These are phyloP conservation scores for Paraphoma chrysanthemicola DNA, from an alignment of 2,329 filamentous ascomycete species.

Conservation along the genomic window DNA sequence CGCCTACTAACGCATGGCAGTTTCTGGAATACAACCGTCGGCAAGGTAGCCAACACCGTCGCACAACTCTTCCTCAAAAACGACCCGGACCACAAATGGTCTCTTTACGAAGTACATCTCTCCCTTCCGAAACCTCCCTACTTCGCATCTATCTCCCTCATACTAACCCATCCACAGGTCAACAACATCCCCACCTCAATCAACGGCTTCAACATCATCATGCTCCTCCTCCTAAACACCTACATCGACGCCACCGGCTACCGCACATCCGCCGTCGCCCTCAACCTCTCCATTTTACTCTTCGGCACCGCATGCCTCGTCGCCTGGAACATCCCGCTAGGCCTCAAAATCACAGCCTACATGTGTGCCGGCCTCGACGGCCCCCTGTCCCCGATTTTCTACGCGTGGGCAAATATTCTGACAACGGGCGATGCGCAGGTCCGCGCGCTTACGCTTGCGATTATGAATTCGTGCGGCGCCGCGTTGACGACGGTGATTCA, in stretches of 20 bases:
- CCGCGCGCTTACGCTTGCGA: not conserved
- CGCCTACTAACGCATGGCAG: slow-evolving; percentile 19
- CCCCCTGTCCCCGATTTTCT: slow-evolving; percentile 1
- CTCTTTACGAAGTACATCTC: slow-evolving; percentile 51
- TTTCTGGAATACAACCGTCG: slow-evolving; percentile 1
- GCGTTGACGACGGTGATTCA: slow-evolving; percentile 1
- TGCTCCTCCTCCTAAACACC: slow-evolving; percentile 23
- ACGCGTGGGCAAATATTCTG: slow-evolving; percentile 2
- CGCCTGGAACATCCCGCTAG: slow-evolving; percentile 49
- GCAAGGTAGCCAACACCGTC: slow-evolving; percentile 1
- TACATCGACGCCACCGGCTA: slow-evolving; percentile 4
- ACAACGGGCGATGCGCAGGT: slow-evolving; percentile 1
- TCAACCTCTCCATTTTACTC: slow-evolving; percentile 31
- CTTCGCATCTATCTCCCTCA: no score
- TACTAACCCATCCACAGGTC: slow-evolving; percentile 48
- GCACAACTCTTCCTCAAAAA: slow-evolving; percentile 1
- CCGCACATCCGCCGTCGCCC: not conserved
- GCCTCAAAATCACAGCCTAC: slow-evolving; percentile 50
- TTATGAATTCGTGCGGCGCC: slow-evolving; percentile 1
- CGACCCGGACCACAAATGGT: not conserved
- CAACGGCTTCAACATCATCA: slow-evolving; percentile 53
- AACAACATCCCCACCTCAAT: slow-evolving; percentile 57
- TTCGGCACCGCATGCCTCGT: slow-evolving; percentile 49
- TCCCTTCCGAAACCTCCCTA: no score
- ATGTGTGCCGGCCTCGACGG: slow-evolving; percentile 42